Percentiles rank a stretch among this genome's conserved stretches.
These are phyloP conservation scores for Ensete glaucum DNA, from an alignment of 176 grass and related monocot species.

Conservation along the genomic window DNA sequence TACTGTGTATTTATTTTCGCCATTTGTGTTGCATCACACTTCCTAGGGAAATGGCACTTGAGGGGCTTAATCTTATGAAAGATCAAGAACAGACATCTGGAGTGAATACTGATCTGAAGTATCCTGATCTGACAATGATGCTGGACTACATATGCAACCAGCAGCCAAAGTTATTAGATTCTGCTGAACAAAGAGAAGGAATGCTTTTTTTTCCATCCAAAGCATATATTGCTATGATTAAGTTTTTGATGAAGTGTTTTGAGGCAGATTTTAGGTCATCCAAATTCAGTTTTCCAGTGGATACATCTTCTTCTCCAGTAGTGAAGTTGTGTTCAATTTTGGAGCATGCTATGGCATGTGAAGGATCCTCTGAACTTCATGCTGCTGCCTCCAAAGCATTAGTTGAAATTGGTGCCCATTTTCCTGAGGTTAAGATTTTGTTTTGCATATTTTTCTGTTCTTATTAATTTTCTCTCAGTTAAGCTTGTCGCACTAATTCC, in stretches of 20 bases:
- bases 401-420: constrained; percentile 68
- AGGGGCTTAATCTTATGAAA: constrained; percentile 65
- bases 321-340: constrained; percentile 57
- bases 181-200: constrained; percentile 37
- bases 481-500: constrained; percentile 13
- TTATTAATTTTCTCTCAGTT: constrained; percentile 6
- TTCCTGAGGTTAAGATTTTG: constrained; percentile 49
- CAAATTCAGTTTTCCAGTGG: constrained; percentile 21
- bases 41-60: constrained; percentile 89
- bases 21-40: constrained; percentile 23
- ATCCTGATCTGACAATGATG: constrained; percentile 59
- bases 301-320: constrained; percentile 37
- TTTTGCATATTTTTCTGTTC: background rate
- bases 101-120: constrained; percentile 40
- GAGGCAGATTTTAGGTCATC: constrained; percentile 30
- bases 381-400: constrained; percentile 72
- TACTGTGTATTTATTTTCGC: constrained; percentile 13
- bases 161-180: constrained; percentile 51
- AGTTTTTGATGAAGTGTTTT: constrained; percentile 96
- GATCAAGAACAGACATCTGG: constrained; percentile 41
- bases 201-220: constrained; percentile 62
- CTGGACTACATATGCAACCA: constrained; percentile 61
- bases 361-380: constrained; percentile 84
- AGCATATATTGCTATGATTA: constrained; percentile 81
- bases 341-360: constrained; percentile 79